Evolutionary conservation across 169 alveolate species (phyloP).

Genomic region (Besnoitia besnoiti): DNA sequence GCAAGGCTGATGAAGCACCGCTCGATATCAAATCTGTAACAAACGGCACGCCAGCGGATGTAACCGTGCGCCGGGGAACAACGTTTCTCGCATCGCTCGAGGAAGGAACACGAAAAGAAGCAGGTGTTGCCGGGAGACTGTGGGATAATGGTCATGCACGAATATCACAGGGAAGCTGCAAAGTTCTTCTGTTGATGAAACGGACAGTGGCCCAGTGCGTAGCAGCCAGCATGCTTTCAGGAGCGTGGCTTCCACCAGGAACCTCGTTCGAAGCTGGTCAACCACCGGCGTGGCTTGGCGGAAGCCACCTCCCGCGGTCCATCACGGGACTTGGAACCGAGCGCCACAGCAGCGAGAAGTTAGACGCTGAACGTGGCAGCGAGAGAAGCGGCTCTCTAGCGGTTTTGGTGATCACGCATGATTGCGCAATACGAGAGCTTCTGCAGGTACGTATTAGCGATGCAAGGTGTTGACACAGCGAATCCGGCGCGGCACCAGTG

Average conservation of each 20-base stretch:
- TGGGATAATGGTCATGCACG: not conserved
- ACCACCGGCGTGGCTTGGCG: not conserved
- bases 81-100: too few species aligned
- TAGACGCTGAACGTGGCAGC: not conserved
- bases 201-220: conserved; percentile 24
- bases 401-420: conserved; percentile 30
- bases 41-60: not conserved
- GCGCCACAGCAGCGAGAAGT: not conserved
- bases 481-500: too few species aligned
- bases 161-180: not conserved
- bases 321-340: not conserved
- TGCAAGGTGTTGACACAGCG: too few species aligned
- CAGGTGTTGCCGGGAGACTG: too few species aligned
- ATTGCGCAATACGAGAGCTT: conserved; percentile 18
- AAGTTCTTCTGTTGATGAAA: conserved; percentile 11
- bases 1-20: not conserved
- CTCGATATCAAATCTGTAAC: not conserved
- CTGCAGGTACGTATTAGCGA: not conserved
- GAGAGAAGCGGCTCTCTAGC: not conserved
- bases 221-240: conserved; percentile 4
- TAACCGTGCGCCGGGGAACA: not conserved
- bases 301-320: not conserved
- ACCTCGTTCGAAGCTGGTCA: not conserved
- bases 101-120: too few species aligned
- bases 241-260: not conserved